phyloP scores from a whole-genome alignment of 805 yeast species.

The Tetrapisispora arboricola region DNA sequence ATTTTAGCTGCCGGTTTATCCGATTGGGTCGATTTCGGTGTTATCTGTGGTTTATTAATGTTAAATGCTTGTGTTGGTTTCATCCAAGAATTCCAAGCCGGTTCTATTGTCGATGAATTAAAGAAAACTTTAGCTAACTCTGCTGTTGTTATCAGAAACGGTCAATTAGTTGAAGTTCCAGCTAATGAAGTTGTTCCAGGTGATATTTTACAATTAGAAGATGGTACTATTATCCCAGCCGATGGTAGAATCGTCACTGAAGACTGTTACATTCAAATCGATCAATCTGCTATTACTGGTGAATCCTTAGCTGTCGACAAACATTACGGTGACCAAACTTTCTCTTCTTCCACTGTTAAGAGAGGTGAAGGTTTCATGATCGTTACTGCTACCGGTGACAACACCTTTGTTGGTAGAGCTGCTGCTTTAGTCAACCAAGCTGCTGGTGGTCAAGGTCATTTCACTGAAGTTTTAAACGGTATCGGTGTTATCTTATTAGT shows the following conservation, averaged over 20 bases:
- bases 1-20: slow-evolving; percentile 89
- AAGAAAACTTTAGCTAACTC: slow-evolving; percentile 90
- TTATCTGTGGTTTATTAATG: slow-evolving; percentile 75
- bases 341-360: slow-evolving; percentile 91
- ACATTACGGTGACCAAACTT: slow-evolving; percentile 73
- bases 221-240: slow-evolving; percentile 86
- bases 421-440: slow-evolving; percentile 95
- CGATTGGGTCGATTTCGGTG: slow-evolving; percentile 99
- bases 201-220: slow-evolving; percentile 86
- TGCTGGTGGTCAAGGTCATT: slow-evolving; percentile 87
- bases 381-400: slow-evolving; percentile 92
- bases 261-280: slow-evolving; percentile 80
- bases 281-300: slow-evolving; percentile 96
- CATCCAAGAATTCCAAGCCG: slow-evolving; percentile 95
- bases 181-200: slow-evolving; percentile 90
- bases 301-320: slow-evolving; percentile 94
- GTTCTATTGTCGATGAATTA: slow-evolving; percentile 93
- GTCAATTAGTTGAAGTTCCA: slow-evolving; percentile 61
- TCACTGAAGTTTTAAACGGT: slow-evolving; percentile 95
- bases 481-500: slow-evolving; percentile 89
- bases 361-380: slow-evolving; percentile 93
- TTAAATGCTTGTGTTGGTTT: slow-evolving; percentile 92
- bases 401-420: slow-evolving; percentile 94
- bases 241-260: slow-evolving; percentile 86
- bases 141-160: slow-evolving; percentile 79